Evolutionary conservation across 331 rosid species (phyloP).

Genomic region (Pyrus hybrid): DNA sequence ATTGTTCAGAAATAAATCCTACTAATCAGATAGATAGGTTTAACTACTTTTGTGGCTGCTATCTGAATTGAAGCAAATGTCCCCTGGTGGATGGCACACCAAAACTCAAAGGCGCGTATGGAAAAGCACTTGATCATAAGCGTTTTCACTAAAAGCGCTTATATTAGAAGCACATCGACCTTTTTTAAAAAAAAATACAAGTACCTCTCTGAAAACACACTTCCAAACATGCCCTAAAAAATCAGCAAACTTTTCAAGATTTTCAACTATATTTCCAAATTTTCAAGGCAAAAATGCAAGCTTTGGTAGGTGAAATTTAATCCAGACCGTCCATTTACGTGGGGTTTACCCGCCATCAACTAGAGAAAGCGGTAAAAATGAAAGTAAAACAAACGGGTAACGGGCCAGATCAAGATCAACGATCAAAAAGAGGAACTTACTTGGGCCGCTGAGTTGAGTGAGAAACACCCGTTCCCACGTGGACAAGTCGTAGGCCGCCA

Average conservation of each 20-base stretch:
- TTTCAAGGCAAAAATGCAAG: too few relatives aligned
- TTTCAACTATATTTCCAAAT: neutral
- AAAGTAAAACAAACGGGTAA: neutral
- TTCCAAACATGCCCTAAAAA: neutral
- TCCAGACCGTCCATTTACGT: neutral
- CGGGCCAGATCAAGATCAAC: neutral
- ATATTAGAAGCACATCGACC: too few relatives aligned
- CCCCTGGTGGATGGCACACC: neutral
- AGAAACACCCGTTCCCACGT: constrained; percentile 70
- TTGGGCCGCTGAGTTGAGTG: constrained; percentile 47
- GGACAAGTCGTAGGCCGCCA: constrained; percentile 68
- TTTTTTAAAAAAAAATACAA: too few relatives aligned
- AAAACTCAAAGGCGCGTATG: neutral
- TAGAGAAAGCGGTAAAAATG: neutral
- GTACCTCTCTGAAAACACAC: too few relatives aligned
- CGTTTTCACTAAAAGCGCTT: neutral
- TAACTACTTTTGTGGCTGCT: neutral
- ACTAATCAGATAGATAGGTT: neutral
- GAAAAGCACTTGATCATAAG: neutral
- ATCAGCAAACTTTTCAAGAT: neutral
- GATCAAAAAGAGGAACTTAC: constrained; percentile 23
- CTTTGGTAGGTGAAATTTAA: neutral
- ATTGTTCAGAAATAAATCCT: neutral
- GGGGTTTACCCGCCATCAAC: neutral
- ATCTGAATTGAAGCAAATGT: too few relatives aligned